Evolutionary conservation across 306 rosid genomes (phyloP).

Genomic region (Quercus gilva): DNA sequence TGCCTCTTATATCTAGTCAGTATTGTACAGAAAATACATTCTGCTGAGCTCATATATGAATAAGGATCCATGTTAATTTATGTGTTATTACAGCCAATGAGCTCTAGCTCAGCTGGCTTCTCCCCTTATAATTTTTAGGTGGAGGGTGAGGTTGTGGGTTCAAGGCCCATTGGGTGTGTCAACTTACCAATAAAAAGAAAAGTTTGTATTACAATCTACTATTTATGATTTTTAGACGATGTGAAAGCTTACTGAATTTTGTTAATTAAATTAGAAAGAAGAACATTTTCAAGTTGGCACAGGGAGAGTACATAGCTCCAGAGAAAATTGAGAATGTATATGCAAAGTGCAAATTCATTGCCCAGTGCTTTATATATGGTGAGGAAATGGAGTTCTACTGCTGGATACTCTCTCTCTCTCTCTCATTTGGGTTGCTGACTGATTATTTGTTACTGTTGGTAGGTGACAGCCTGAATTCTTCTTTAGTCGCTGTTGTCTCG

Average conservation of each 20-base stretch:
- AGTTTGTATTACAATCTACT: too few relatives aligned
- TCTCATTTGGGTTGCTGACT: conserved; percentile 24
- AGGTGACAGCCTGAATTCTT: conserved; percentile 95
- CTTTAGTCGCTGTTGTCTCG: conserved; percentile 75
- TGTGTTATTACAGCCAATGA: neutral
- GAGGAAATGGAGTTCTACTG: conserved; percentile 34
- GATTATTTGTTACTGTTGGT: conserved; percentile 19
- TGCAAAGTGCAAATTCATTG: conserved; percentile 81
- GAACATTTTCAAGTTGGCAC: conserved; percentile 99
- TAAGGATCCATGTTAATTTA: neutral
- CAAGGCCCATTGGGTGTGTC: too few relatives aligned
- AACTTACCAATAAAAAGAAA: too few relatives aligned
- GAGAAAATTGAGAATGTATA: conserved; percentile 96
- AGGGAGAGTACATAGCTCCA: conserved; percentile 99
- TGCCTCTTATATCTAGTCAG: neutral
- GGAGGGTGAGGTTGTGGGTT: too few relatives aligned
- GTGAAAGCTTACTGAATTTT: neutral
- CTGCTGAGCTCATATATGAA: neutral
- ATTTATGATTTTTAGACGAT: neutral
- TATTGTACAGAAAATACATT: neutral
- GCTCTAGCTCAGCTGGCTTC: too few relatives aligned
- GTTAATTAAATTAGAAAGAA: conserved; percentile 66
- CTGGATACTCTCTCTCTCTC: neutral
- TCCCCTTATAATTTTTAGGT: too few relatives aligned
- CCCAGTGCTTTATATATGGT: conserved; percentile 93